Conservation (phyloP, 225 moss, liverwort and hornwort genomes). For the Lunularia cruciata region DNA sequence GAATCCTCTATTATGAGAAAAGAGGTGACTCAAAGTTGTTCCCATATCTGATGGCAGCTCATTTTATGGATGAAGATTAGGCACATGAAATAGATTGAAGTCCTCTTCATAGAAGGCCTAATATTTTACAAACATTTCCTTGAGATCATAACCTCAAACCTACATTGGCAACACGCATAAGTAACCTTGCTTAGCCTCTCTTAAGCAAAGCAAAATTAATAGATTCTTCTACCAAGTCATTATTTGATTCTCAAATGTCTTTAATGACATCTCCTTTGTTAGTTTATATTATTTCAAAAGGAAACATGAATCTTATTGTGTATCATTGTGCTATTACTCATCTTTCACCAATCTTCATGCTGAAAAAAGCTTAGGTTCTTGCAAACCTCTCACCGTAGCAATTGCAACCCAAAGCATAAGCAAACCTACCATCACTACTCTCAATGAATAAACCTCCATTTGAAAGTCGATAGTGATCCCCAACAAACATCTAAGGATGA, state of each 20-base stretch:
- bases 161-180: not conserved
- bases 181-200: not conserved
- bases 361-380: constrained; percentile 50
- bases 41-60: too few species aligned
- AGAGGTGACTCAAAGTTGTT: too few species aligned
- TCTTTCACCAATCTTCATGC: constrained; percentile 35
- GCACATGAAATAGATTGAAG: too few species aligned
- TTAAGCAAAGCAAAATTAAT: not conserved
- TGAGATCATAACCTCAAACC: not conserved
- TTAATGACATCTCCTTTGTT: not conserved
- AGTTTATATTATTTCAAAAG: not conserved
- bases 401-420: constrained; percentile 82
- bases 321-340: constrained; percentile 7
- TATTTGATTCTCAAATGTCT: not conserved
- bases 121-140: not conserved
- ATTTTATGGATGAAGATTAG: too few species aligned
- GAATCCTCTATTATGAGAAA: too few species aligned
- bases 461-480: constrained; percentile 49
- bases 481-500: too few species aligned
- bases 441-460: constrained; percentile 57
- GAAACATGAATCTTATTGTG: not conserved
- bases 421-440: constrained; percentile 61
- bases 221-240: not conserved
- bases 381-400: constrained; percentile 58
- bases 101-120: too few species aligned